These are phyloP conservation scores for Candida sp. DNA, from an alignment of 1,139 yeast species.

Conservation along the genomic window DNA sequence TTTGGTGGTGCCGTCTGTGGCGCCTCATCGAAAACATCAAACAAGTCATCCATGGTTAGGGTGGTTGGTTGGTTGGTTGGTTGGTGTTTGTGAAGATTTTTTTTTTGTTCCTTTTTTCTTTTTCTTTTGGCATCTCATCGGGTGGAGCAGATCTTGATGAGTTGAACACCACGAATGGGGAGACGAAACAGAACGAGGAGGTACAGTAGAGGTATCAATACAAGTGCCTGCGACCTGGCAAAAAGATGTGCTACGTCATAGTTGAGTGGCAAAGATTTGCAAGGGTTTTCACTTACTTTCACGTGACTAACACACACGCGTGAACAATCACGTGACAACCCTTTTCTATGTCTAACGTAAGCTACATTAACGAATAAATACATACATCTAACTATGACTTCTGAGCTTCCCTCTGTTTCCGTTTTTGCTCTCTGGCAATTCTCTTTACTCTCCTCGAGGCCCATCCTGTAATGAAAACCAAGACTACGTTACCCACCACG, in stretches of 20 bases:
- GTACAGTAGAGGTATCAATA: too few relatives aligned
- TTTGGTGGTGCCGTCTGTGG: slow-evolving; percentile 42
- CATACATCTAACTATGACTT: not conserved
- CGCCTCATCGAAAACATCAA: slow-evolving; percentile 69
- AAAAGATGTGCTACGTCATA: too few relatives aligned
- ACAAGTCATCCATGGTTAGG: slow-evolving; percentile 54
- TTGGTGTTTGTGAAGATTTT: not conserved
- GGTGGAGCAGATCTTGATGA: not conserved
- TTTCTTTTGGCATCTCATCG: slow-evolving; percentile 2
- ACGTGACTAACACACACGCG: too few relatives aligned
- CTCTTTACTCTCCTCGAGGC: slow-evolving; percentile 10
- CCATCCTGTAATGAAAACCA: slow-evolving; percentile 17
- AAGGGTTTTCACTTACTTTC: too few relatives aligned
- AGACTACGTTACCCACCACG: slow-evolving; percentile 40
- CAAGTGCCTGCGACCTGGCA: too few relatives aligned
- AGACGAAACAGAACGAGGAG: too few relatives aligned
- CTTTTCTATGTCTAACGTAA: too few relatives aligned
- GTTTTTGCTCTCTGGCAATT: slow-evolving; percentile 7
- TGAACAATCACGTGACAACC: too few relatives aligned
- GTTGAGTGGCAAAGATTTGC: too few relatives aligned
- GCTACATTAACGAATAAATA: too few relatives aligned
- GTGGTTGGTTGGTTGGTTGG: slow-evolving; percentile 1
- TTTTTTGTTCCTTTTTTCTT: not conserved
- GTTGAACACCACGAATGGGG: too few relatives aligned
- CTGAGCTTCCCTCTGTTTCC: slow-evolving; percentile 7